A percentile compares a stretch with the other conserved stretches of the same genome.
phyloP scores from a whole-genome alignment of 768 basidiomycete genomes.

The Hebeloma cylindrosporum region DNA sequence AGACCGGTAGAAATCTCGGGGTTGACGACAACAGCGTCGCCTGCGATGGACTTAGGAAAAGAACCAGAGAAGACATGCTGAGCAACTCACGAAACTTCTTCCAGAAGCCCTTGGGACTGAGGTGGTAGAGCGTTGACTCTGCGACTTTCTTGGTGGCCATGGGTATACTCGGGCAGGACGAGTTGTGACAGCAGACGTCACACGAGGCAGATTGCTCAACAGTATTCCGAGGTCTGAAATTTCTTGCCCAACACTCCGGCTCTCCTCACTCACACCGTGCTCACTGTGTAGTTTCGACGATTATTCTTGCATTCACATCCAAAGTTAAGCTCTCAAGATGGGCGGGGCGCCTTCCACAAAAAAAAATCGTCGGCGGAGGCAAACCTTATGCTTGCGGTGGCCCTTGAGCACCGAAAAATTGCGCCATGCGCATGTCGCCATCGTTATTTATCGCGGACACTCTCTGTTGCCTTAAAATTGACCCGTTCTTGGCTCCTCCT shows the following conservation, averaged over 20 bases:
- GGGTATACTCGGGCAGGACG: slow-evolving; percentile 25
- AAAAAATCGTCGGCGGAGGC: too few species aligned
- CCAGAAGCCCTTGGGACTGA: slow-evolving; percentile 90
- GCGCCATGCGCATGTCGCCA: slow-evolving; percentile 17
- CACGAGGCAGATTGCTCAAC: too few species aligned
- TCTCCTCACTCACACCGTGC: too few species aligned
- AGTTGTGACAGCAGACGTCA: too few species aligned
- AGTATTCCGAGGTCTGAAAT: too few species aligned
- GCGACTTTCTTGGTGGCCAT: slow-evolving; percentile 81
- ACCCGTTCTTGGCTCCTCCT: too few species aligned
- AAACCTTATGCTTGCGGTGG: too few species aligned
- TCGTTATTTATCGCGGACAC: slow-evolving; percentile 3
- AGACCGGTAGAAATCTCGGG: slow-evolving; percentile 91
- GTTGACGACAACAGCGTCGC: slow-evolving; percentile 81
- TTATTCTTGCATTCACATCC: neutral
- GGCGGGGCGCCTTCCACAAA: too few species aligned
- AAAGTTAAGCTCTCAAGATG: neutral
- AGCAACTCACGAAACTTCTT: slow-evolving; percentile 84
- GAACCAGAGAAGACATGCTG: neutral
- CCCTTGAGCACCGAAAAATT: slow-evolving; percentile 11
- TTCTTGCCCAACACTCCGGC: too few species aligned
- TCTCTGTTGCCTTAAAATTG: too few species aligned
- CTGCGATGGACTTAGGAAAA: slow-evolving; percentile 39
- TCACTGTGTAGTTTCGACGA: too few species aligned
- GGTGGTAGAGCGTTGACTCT: slow-evolving; percentile 88